These are phyloP conservation scores for Chalara sp. DNA, from an alignment of 2,329 filamentous ascomycete genomes.

Conservation along the genomic window DNA sequence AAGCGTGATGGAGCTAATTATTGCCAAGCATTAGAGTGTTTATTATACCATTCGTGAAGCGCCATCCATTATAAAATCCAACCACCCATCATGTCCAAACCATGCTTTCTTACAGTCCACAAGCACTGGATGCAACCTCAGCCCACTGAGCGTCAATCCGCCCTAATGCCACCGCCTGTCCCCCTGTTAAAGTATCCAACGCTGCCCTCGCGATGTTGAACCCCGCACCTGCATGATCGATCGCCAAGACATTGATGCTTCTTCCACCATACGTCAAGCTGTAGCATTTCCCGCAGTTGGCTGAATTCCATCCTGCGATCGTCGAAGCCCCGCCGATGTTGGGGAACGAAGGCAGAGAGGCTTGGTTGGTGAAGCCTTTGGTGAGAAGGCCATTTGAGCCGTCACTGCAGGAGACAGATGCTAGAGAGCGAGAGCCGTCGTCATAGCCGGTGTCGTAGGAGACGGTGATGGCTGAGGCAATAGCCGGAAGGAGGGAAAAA, in stretches of 20 bases:
- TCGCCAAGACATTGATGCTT: constrained; percentile 47
- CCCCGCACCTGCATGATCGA: constrained; percentile 43
- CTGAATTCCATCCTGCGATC: constrained; percentile 47
- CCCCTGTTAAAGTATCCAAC: constrained; percentile 48
- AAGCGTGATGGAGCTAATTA: too few species aligned
- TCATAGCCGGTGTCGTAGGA: constrained; percentile 72
- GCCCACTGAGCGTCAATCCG: constrained; percentile 42
- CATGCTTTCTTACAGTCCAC: constrained; percentile 29
- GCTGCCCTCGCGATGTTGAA: constrained; percentile 53
- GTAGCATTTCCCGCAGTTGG: constrained; percentile 55
- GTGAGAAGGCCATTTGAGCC: constrained; percentile 60
- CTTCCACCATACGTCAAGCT: constrained; percentile 42
- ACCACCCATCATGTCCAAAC: too few species aligned
- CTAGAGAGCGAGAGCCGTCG: constrained; percentile 46
- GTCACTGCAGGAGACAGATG: constrained; percentile 58
- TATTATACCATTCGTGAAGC: too few species aligned
- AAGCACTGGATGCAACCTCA: constrained; percentile 38
- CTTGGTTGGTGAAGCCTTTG: constrained; percentile 44
- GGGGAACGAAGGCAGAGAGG: constrained; percentile 42
- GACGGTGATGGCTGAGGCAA: constrained; percentile 40
- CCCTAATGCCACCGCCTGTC: constrained; percentile 42
- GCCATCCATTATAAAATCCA: too few species aligned
- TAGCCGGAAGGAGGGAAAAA: constrained; percentile 32
- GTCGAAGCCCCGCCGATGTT: constrained; percentile 47
- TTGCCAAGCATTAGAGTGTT: too few species aligned